Percentiles rank a stretch among this genome's conserved stretches.
These are phyloP conservation scores for Linderina pennispora DNA, from an alignment of 192 early-diverging fungal genomes.

Conservation along the genomic window DNA sequence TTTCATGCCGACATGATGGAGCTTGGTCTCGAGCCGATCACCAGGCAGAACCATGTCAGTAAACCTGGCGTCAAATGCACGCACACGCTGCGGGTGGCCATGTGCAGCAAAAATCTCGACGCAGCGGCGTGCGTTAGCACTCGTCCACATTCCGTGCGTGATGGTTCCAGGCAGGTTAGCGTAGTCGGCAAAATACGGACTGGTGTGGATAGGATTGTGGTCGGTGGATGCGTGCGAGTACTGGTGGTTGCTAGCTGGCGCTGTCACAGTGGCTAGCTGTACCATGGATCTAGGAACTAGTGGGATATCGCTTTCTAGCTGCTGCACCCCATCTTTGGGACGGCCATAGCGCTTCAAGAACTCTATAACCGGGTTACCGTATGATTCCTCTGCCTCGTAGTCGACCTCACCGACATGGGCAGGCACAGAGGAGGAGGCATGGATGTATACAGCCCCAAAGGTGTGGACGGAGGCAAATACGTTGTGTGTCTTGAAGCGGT, in stretches of 20 bases:
- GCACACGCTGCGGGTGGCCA: slow-evolving; percentile 74
- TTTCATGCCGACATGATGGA: slow-evolving; percentile 79
- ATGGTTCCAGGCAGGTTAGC: slow-evolving; percentile 85
- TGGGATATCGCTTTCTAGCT: too few relatives aligned
- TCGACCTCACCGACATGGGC: slow-evolving; percentile 75
- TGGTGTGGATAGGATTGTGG: slow-evolving; percentile 93
- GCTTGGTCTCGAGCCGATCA: slow-evolving; percentile 72
- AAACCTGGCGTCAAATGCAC: slow-evolving; percentile 72
- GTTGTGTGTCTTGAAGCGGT: slow-evolving; percentile 51
- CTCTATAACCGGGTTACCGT: slow-evolving; percentile 73
- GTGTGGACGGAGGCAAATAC: slow-evolving; percentile 58
- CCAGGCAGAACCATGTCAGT: slow-evolving; percentile 84
- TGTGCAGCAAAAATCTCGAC: slow-evolving; percentile 80
- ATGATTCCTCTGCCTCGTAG: slow-evolving; percentile 57
- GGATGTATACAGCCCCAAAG: slow-evolving; percentile 55
- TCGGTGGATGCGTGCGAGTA: slow-evolving; percentile 83
- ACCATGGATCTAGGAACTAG: too few relatives aligned
- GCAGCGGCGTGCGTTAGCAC: slow-evolving; percentile 80
- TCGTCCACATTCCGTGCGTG: slow-evolving; percentile 97
- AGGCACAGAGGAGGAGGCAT: slow-evolving; percentile 53
- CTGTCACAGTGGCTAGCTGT: slow-evolving; percentile 65
- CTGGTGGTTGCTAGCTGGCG: slow-evolving; percentile 65
- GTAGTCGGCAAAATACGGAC: slow-evolving; percentile 82
- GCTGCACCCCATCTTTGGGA: too few relatives aligned
- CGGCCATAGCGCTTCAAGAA: slow-evolving; percentile 71